Base-by-base conservation (phyloP, 331 rosid genomes). In the Acacia pycnantha region DNA sequence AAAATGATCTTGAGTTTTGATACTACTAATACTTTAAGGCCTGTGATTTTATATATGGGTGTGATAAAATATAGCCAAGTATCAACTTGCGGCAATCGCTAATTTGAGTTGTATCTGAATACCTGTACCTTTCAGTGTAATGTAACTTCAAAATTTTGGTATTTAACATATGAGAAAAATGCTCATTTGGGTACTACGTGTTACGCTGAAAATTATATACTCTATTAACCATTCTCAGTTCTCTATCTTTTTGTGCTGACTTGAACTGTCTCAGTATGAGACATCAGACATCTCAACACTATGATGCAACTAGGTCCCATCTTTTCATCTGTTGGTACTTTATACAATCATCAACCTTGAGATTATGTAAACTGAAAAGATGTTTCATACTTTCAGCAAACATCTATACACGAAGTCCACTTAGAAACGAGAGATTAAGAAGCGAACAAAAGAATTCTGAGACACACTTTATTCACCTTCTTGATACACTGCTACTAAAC, bases 71-170 rank as follows among this genome's bases (percentile, higher is more conserved):
- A 44, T 11, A 37, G 41, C 41, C 41, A 37, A 6, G 41, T 6
- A 37, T 37, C 41, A 37, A 37, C 41, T 37, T 37, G 41, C 5
- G 40, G 8, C 40, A 35, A 35, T 35, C 40, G 6, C 40, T 35
- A 35, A 6, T 35, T 35, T 35, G 41, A 6, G 41, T 37, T 37
- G 9, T 37, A 37, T 37, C 41, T 59, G 66, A 59, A 1, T 59
- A n/a, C 8, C 10, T 62, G 40, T 27, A 27, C 40, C 40, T 62
- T 62, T 26, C 69, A 14, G 40, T 62, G 19, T 50, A 62, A 41
- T 77, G 68, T 11, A 50, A 21, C 85, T 78, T 73, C 62, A 61
- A 61, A 62, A 21, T 73, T 73, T 87, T 81, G 58, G 77, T 7
- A 35, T 33, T 33, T 8, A 16, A 64, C 18, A 33, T 16, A 1